These are phyloP conservation scores for Aspergillus candidus DNA, from an alignment of 2,329 filamentous ascomycete species.

Conservation along the genomic window DNA sequence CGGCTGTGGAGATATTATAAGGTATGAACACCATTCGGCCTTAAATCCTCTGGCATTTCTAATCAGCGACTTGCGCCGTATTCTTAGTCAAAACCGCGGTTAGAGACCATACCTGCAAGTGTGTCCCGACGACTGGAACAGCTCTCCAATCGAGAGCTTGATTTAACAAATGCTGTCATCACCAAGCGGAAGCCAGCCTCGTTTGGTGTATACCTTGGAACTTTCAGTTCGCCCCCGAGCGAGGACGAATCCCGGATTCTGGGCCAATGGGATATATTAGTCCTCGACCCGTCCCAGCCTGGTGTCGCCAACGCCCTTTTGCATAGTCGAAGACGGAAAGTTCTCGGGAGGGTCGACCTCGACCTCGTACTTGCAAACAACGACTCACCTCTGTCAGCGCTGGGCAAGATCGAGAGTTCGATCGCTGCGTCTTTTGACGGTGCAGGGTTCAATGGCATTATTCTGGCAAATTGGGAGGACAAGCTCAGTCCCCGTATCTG, in stretches of 20 bases:
- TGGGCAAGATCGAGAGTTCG: conserved; percentile 26
- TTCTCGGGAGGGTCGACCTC: conserved; percentile 32
- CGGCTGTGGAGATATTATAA: conserved; percentile 23
- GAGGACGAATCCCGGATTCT: conserved; percentile 30
- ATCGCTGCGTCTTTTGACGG: conserved; percentile 21
- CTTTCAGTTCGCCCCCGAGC: conserved; percentile 29
- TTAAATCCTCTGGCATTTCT: neutral
- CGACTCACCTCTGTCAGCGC: conserved; percentile 18
- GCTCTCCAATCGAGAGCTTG: conserved; percentile 18
- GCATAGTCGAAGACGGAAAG: conserved; percentile 11
- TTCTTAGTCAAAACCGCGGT: conserved; percentile 18
- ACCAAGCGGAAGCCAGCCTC: conserved; percentile 25
- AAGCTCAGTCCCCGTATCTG: conserved; percentile 25
- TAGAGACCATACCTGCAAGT: conserved; percentile 20
- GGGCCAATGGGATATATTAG: conserved; percentile 40
- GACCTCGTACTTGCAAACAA: conserved; percentile 15
- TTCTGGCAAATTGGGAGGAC: conserved; percentile 40
- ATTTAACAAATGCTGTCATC: conserved; percentile 12
- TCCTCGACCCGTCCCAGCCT: conserved; percentile 38
- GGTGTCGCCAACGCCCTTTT: conserved; percentile 32
- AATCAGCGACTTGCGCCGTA: neutral
- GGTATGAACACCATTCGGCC: conserved; percentile 13
- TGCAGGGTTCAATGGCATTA: conserved; percentile 33
- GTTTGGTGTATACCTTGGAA: conserved; percentile 41
- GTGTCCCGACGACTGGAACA: conserved; percentile 19